Evolutionary conservation across 83 land plant genomes (phyloP), one percentile per base, ranked within the genome.

Genomic region (Diphasiastrum complanatum): DNA sequence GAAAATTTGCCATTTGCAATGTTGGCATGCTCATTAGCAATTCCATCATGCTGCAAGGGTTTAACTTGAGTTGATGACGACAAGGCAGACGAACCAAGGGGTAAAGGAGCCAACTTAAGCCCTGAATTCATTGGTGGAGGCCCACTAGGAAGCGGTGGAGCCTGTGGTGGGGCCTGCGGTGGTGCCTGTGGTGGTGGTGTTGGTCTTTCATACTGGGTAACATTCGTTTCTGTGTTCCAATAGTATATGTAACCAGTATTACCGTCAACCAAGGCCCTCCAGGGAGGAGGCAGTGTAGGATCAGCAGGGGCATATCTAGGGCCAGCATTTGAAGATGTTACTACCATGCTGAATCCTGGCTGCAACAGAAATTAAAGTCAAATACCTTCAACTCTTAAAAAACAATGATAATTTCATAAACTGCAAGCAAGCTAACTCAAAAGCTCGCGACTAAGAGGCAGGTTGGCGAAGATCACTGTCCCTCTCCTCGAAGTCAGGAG

Each of bases 161-260:
- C n/a, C n/a, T n/a, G n/a, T n/a, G n/a, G n/a, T n/a, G 29, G 50
- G 12, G 76, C 79, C 56, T 51, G 48, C 2, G 78, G 83, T 29
- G 83, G 78, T 2, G 74, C 62, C 60, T 65, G 55, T 0, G 60
- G 23, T 1, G 20, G 46, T 5, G 45, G 50, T 20, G 19, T 35
- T 0, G 97, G 97, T 51, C 70, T 79, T 52, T 83, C 91, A 61
- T 90, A 90, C 72, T 82, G 83, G 23, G 91, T 82, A n/a, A 77
- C 69, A 60, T 86, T 86, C 3, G 91, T 79, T 28, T 82, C 84
- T n/a, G 91, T 85, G 60, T 86, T 82, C 91, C 91, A 86, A 37
- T 79, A 86, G 35, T 86, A 86, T 3, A 75, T 24, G 30, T 75
- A 45, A 5, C 84, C 79, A 0, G 86, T 78, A 60, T 66, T 78